Base-by-base conservation (phyloP, 2,329 filamentous ascomycete species). In the Emmonsiellopsis sp. region DNA sequence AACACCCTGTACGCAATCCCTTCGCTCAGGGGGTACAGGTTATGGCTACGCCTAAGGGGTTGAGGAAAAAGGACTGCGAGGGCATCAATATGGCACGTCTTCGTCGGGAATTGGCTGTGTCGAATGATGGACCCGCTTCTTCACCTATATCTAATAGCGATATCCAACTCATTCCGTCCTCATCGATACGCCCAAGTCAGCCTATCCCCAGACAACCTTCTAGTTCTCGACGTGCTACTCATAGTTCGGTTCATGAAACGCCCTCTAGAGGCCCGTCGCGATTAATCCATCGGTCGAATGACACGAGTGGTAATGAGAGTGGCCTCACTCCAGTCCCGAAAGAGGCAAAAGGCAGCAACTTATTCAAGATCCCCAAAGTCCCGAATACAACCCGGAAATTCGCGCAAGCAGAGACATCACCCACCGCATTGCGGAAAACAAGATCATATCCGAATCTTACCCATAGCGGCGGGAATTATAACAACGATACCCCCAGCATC, bases 21-120 rank as follows among this genome's bases (percentile, higher is more conserved):
- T 59, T 67, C 8, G 69, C 67, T 9, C 68, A 74, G 57, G 68
- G 71, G 7, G 71, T 77, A 20, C 75, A 77, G 60, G 74, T 77
- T 52, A 75, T 73, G 62, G 75, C 74, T 15, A 78, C 75, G 4
- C 75, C 75, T 4, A 71, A 52, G 47, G 41, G 52, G 2, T 31
- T 30, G 48, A 52, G 56, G 44, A 58, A 53, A 34, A 59, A 58
- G 34, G 54, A 58, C 46, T 58, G 52, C 26, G 53, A 37, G 41
- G 44, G 26, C 7, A 53, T 57, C 7, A 64, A 62, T 5, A 51
- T 69, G 41, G 63, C 64, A 1, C 59, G 64, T 34, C 43, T 67
- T 11, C 62, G 65, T 43, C 61, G 57, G 40, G 63, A 55, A 42
- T 51, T 65, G 5, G 56, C 60, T 11, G 63, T 63, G 7, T 68